A percentile compares a stretch with the other conserved stretches of the same genome.
Evolutionary conservation across 352 stramenopile genomes (phyloP).

Genomic region (Poterioochromonas sp.): DNA sequence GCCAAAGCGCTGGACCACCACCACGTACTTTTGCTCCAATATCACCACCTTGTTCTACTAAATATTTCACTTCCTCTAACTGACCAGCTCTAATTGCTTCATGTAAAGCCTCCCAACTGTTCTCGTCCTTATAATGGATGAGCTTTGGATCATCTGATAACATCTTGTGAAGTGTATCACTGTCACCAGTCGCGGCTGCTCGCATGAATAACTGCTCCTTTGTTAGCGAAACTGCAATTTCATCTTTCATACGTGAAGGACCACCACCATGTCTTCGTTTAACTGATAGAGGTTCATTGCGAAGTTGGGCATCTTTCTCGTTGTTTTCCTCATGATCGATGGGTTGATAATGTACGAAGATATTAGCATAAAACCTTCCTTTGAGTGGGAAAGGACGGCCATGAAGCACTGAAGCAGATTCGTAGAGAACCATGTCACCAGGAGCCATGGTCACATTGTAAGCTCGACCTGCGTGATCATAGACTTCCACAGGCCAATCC

Average conservation of each 20-base stretch:
- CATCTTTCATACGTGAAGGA: background rate
- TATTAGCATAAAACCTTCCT: slow-evolving; percentile 25
- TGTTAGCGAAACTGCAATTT: background rate
- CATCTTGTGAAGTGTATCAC: background rate
- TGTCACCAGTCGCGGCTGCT: background rate
- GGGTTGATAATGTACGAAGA: slow-evolving; percentile 31
- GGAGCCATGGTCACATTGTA: slow-evolving; percentile 63
- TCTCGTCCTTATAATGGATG: slow-evolving; percentile 36
- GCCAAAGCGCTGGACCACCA: slow-evolving; percentile 9
- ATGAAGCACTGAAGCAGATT: slow-evolving; percentile 51
- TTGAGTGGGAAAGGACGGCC: slow-evolving; percentile 32
- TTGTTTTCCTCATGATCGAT: slow-evolving; percentile 29
- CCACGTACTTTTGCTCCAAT: background rate
- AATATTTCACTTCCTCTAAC: slow-evolving; percentile 49
- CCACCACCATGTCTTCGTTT: background rate
- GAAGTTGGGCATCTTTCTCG: background rate
- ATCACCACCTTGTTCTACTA: slow-evolving; percentile 47
- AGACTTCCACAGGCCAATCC: slow-evolving; percentile 68
- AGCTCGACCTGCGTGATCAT: slow-evolving; percentile 59
- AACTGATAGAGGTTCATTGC: background rate
- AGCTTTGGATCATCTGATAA: slow-evolving; percentile 1
- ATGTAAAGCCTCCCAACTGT: slow-evolving; percentile 55
- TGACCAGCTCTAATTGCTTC: slow-evolving; percentile 52
- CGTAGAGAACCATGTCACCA: slow-evolving; percentile 71
- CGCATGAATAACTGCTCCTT: background rate